phyloP scores from a whole-genome alignment of 2,329 filamentous ascomycete species.

The Colletotrichum musicola region DNA sequence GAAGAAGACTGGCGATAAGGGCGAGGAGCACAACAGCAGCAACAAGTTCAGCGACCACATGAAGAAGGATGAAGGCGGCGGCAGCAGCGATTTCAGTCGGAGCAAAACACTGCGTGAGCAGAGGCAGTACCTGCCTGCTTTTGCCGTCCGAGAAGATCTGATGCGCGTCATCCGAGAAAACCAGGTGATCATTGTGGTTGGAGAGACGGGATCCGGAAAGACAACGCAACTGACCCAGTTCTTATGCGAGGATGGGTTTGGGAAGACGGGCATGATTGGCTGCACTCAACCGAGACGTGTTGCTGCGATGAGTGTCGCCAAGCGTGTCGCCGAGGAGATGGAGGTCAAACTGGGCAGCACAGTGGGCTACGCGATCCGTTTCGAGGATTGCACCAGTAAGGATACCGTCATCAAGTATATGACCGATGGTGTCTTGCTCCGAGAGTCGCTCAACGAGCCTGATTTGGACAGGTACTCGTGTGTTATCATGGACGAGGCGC shows the following conservation, averaged over 20 bases:
- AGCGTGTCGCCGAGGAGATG: conserved; percentile 99
- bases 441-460: conserved; percentile 92
- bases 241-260: conserved; percentile 94
- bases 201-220: conserved; percentile 97
- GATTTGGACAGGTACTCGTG: conserved; percentile 97
- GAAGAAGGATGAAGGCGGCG: conserved; percentile 84
- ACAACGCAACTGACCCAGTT: conserved; percentile 98
- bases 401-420: conserved; percentile 99
- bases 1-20: conserved; percentile 57
- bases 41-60: conserved; percentile 92
- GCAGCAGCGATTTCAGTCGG: conserved; percentile 91
- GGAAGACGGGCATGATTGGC: conserved; percentile 87
- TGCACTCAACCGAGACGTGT: conserved; percentile 97
- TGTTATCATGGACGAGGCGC: conserved; percentile 99
- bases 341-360: conserved; percentile 87
- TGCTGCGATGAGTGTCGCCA: conserved; percentile 98
- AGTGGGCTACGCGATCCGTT: conserved; percentile 97
- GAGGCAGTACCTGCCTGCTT: conserved; percentile 92
- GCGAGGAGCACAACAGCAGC: conserved; percentile 52
- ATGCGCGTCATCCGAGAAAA: conserved; percentile 94
- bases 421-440: conserved; percentile 94
- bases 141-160: conserved; percentile 94
- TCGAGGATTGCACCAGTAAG: conserved; percentile 97
- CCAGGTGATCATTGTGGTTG: conserved; percentile 96
- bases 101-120: conserved; percentile 93